Evolutionary conservation across 305 asterid genomes (phyloP).

Genomic region (Ajuga reptans): DNA sequence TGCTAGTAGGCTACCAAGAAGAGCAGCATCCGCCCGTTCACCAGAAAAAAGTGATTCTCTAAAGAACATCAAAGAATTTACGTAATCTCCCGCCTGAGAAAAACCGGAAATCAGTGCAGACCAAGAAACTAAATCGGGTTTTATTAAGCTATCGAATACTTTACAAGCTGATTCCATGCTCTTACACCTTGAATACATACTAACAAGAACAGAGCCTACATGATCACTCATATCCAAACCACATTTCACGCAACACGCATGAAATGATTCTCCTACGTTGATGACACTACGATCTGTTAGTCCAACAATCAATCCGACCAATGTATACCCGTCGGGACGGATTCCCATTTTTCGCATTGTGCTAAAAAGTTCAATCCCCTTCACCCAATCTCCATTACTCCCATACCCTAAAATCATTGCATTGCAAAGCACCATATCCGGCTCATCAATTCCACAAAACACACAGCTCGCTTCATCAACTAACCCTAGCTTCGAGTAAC

Average conservation of each 20-base stretch:
- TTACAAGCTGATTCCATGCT: conserved; percentile 40
- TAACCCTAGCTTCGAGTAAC: conserved; percentile 55
- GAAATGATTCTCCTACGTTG: conserved; percentile 42
- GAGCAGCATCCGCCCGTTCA: conserved; percentile 35
- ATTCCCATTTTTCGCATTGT: conserved; percentile 43
- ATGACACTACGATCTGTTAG: conserved; percentile 26
- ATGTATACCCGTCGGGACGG: conserved; percentile 56
- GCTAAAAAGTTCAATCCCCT: conserved; percentile 35
- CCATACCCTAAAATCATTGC: conserved; percentile 62
- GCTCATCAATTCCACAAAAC: conserved; percentile 41
- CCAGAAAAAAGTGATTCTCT: conserved; percentile 36
- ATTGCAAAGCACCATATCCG: conserved; percentile 75
- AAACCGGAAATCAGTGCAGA: conserved; percentile 62
- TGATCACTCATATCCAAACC: conserved; percentile 50
- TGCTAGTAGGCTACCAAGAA: conserved; percentile 46
- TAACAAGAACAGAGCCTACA: conserved; percentile 52
- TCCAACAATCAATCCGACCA: conserved; percentile 51
- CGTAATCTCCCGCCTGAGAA: conserved; percentile 36
- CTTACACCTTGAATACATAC: conserved; percentile 52
- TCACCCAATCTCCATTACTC: conserved; percentile 33
- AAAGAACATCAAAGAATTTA: conserved; percentile 41
- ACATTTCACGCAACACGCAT: conserved; percentile 45
- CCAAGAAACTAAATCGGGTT: conserved; percentile 76
- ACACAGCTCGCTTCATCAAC: conserved; percentile 41
- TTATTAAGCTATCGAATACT: conserved; percentile 31